These are phyloP conservation scores for Phytopythium aichiense DNA, from an alignment of 352 stramenopile genomes.

Conservation along the genomic window DNA sequence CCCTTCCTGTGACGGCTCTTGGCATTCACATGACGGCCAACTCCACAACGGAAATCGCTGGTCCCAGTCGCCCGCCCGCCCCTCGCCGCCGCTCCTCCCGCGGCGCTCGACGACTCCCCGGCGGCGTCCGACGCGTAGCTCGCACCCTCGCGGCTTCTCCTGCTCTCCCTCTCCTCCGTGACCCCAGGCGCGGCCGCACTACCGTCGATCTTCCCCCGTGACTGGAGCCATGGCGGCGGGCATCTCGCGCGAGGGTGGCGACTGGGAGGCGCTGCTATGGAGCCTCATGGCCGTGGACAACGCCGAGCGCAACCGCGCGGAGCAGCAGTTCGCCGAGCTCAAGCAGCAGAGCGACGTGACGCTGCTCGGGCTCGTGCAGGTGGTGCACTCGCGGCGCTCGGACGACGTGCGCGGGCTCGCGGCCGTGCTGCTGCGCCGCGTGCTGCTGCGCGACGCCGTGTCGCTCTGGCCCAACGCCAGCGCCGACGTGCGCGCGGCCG, in stretches of 20 bases:
- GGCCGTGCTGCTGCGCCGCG: conserved; percentile 68
- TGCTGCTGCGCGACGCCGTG: conserved; percentile 72
- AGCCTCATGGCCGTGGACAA: conserved; percentile 74
- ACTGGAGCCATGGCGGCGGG: conserved; percentile 4
- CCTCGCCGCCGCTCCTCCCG: background rate
- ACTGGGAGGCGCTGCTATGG: conserved; percentile 70
- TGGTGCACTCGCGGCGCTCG: conserved; percentile 50
- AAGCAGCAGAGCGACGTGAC: conserved; percentile 61
- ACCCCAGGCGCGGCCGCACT: background rate
- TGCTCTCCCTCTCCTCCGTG: background rate
- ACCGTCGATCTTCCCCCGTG: background rate
- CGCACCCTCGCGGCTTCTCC: background rate
- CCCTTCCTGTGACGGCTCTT: background rate
- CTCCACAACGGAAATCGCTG: conserved; percentile 1
- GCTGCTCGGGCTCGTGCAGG: conserved; percentile 44
- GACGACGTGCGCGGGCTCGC: conserved; percentile 73
- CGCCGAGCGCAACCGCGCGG: conserved; percentile 55
- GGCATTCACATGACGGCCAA: background rate
- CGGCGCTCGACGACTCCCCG: background rate
- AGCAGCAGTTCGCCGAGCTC: conserved; percentile 55
- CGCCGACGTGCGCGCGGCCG: conserved; percentile 27
- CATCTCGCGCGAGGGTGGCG: conserved; percentile 12
- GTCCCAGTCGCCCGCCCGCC: background rate
- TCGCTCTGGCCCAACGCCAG: conserved; percentile 70
- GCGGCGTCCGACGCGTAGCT: background rate